Conservation (phyloP, 2,329 filamentous ascomycete genomes). For the Falciphora oryzae region DNA sequence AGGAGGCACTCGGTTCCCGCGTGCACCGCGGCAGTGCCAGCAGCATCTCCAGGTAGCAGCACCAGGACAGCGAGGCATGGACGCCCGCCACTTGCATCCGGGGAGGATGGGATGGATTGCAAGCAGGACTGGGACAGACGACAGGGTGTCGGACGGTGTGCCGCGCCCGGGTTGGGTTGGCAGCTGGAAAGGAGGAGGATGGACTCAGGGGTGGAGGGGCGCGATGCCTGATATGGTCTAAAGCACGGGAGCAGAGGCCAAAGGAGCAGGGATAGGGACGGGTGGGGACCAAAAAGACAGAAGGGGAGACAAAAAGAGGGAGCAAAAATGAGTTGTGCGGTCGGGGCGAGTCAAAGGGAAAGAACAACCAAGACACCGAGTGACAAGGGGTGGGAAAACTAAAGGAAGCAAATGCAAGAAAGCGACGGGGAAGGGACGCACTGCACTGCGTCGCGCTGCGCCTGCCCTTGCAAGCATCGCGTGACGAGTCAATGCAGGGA, state of each 20-base stretch:
- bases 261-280: background rate
- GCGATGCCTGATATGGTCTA: background rate
- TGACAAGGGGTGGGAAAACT: background rate
- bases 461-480: slow-evolving; percentile 1
- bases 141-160: background rate
- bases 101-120: background rate
- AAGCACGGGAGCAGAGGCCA: background rate
- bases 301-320: background rate
- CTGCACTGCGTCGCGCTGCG: background rate
- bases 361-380: background rate
- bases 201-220: background rate
- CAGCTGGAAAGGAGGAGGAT: slow-evolving; percentile 1
- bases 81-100: too few species aligned
- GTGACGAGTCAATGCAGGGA: slow-evolving; percentile 13
- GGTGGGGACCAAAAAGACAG: background rate
- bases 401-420: background rate
- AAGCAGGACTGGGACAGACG: background rate
- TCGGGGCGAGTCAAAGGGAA: background rate
- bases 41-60: background rate
- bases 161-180: background rate
- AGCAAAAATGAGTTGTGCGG: background rate
- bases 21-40: background rate
- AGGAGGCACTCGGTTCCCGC: too few species aligned
- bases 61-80: background rate
- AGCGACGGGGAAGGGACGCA: background rate